phyloP scores from a whole-genome alignment of 805 yeast genomes.

The Jamesozyma piceae region DNA sequence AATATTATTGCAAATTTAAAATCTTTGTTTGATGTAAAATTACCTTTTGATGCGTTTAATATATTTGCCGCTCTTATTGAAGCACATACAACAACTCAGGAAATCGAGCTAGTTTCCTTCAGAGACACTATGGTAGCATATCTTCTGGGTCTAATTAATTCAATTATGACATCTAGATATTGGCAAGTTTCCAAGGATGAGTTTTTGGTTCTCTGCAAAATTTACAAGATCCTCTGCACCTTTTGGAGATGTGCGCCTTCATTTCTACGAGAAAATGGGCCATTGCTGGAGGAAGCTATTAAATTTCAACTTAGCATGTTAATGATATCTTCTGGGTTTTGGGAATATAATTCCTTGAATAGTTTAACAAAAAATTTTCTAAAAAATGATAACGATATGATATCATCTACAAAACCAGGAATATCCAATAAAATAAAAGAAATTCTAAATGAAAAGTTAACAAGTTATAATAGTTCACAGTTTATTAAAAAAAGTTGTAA shows the following conservation, averaged over 20 bases:
- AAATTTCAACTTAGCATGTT: constrained; percentile 9
- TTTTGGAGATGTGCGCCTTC: not conserved
- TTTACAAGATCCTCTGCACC: constrained; percentile 10
- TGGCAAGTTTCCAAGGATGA: constrained; percentile 16
- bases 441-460: too few species aligned
- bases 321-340: constrained; percentile 17
- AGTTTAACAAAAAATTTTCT: too few species aligned
- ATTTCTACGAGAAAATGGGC: not conserved
- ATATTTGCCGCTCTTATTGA: constrained; percentile 11
- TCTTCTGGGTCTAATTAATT: constrained; percentile 13
- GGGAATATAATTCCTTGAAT: constrained; percentile 6
- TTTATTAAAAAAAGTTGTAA: too few species aligned
- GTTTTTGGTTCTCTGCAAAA: constrained; percentile 11
- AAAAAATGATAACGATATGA: too few species aligned
- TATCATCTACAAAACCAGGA: too few species aligned
- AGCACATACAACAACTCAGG: constrained; percentile 8
- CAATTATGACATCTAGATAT: constrained; percentile 7
- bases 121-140: constrained; percentile 6
- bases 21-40: constrained; percentile 7
- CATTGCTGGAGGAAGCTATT: constrained; percentile 2
- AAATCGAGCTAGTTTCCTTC: not conserved
- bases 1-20: constrained; percentile 9
- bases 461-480: too few species aligned
- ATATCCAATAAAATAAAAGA: too few species aligned
- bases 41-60: constrained; percentile 4